Conservation (phyloP, 176 grass and related monocot genomes). For the Phoenix dactylifera region DNA sequence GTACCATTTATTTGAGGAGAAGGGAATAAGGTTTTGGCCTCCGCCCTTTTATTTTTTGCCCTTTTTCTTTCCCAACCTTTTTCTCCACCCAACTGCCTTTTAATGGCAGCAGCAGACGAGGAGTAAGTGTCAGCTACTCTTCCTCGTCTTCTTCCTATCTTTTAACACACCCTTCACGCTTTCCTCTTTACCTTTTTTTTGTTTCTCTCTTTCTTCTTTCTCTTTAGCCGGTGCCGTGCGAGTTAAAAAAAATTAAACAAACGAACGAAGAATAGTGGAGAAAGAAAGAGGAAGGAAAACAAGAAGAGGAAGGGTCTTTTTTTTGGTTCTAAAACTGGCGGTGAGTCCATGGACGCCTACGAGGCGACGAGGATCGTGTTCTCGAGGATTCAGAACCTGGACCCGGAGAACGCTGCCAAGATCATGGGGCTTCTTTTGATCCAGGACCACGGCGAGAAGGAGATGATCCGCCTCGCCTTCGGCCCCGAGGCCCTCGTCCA, state of each 20-base stretch:
- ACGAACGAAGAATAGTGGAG: neutral
- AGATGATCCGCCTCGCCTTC: constrained; percentile 96
- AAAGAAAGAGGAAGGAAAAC: neutral
- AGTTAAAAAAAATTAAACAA: neutral
- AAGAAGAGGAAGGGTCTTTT: neutral
- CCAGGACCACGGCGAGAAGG: constrained; percentile 91
- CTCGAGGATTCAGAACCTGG: constrained; percentile 85
- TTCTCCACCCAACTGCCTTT: constrained; percentile 2
- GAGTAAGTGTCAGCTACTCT: constrained; percentile 2
- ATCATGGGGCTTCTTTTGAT: constrained; percentile 90
- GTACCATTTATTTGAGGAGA: neutral
- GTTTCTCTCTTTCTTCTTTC: neutral
- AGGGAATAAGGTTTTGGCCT: neutral
- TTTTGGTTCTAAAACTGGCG: neutral
- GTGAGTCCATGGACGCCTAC: constrained; percentile 71
- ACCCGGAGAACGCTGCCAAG: constrained; percentile 83
- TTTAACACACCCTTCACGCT: constrained; percentile 2
- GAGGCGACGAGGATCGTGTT: constrained; percentile 96
- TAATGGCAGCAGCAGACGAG: constrained; percentile 1
- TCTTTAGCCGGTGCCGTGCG: neutral
- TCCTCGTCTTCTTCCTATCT: too few species aligned
- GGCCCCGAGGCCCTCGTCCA: constrained; percentile 75
- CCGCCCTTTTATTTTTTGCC: neutral
- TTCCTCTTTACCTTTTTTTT: neutral
- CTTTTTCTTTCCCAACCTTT: neutral